Base-by-base conservation (phyloP, 345 rosid genomes). In the Gossypium turneri region DNA sequence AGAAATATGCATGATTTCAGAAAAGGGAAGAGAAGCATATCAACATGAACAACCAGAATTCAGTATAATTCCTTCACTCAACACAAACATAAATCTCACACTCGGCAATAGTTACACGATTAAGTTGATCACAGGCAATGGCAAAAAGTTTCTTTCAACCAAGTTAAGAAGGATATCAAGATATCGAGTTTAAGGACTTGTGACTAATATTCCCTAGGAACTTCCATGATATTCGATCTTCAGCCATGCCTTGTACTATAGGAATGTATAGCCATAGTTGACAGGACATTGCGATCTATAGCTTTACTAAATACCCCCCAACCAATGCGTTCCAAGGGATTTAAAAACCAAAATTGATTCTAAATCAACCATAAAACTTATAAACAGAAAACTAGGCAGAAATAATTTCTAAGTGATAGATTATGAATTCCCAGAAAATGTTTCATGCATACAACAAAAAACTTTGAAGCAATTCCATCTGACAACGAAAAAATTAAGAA, bases 151-250 rank as follows among this genome's bases (percentile, higher is more conserved):
- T 4, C 53, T 66, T 4, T 44, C 27, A 66, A 66, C 29, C 70
- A 44, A 12, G 70, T 44, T 66, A 66, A 44, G 51, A 64, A 64
- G 27, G 69, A 19, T 43, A 64, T n/a, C 10, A 64, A 64, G 50
- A 61, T 29, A 15, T 61, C 43, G 2, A 13, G 43, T 64, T 27
- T n/a, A 66, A 44, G 34, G 51, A 44, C n/a, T 12, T 3, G 17
- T 20, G 27, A n/a, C 24, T 10, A 64, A 19, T 9, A 1, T 38
- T 63, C 68, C 24, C 67, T 3, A 12, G 1, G 25, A 24, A 59
- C 7, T 58, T 58, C 10, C 12, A 4, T 38, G 48, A 63, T 65
- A 4, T 62, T 62, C 17, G 45, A 62, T 19, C 9, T 65, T 11
- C 22, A 27, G 52, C 16, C 52, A 11, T 44, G 52, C 52, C 27